Conservation (phyloP, 2,329 filamentous ascomycete genomes). For the Venturia aucupariae region DNA sequence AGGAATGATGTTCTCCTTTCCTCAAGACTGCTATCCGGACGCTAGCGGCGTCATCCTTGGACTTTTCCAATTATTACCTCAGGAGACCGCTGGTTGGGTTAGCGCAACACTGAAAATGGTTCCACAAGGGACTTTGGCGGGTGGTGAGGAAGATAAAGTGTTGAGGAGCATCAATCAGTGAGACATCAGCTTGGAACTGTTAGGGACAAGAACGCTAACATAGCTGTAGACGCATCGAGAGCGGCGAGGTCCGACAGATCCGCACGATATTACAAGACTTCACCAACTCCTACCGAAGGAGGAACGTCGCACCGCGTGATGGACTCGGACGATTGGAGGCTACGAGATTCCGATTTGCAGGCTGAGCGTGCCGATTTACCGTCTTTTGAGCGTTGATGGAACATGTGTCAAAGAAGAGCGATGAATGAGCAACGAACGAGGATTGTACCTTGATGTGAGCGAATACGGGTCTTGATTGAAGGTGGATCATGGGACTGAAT, state of each 20-base stretch:
- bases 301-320: constrained; percentile 92
- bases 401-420: background rate
- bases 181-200: constrained; percentile 6
- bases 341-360: constrained; percentile 73
- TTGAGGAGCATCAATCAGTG: constrained; percentile 67
- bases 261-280: constrained; percentile 87
- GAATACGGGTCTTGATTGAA: background rate
- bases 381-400: background rate
- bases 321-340: constrained; percentile 82
- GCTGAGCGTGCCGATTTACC: background rate
- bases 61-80: constrained; percentile 78
- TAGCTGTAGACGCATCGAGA: constrained; percentile 45
- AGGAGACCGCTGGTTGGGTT: constrained; percentile 73
- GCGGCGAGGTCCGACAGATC: constrained; percentile 66
- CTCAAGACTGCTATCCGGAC: constrained; percentile 88
- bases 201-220: constrained; percentile 2
- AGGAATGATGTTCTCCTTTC: constrained; percentile 99
- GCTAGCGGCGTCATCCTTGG: constrained; percentile 86
- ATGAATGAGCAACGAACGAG: background rate
- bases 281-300: constrained; percentile 83
- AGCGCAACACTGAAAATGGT: constrained; percentile 75
- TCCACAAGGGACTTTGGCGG: constrained; percentile 70
- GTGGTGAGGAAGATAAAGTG: constrained; percentile 70
- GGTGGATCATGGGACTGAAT: background rate
- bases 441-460: background rate